Percentiles rank a stretch among this genome's conserved stretches.
Conservation (phyloP, 1,139 yeast genomes). For the Suhomyces guaymorum region DNA sequence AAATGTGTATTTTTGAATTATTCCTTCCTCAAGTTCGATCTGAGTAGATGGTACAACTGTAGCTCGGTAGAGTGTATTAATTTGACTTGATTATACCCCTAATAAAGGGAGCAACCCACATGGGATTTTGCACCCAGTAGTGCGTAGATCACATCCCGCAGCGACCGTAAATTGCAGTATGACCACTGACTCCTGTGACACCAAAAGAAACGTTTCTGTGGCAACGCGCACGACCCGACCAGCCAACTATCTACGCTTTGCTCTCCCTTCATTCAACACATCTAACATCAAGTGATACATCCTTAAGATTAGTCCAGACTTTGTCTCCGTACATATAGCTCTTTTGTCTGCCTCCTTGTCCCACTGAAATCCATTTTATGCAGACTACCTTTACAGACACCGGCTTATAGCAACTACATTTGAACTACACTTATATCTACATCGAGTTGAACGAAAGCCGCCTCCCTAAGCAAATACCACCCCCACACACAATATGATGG, state of each 20-base stretch:
- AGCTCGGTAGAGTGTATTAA: too few relatives aligned
- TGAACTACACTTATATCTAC: background rate
- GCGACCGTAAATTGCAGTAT: constrained; percentile 1
- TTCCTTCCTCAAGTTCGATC: too few relatives aligned
- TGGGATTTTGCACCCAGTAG: constrained; percentile 9
- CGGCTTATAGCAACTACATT: background rate
- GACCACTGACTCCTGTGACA: background rate
- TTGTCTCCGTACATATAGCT: too few relatives aligned
- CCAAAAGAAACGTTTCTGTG: constrained; percentile 7
- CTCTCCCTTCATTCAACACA: background rate
- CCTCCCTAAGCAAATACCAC: too few relatives aligned
- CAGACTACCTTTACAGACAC: background rate
- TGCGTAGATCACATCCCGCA: constrained; percentile 2
- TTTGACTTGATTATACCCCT: too few relatives aligned
- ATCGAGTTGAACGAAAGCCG: constrained; percentile 10
- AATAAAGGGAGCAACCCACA: background rate
- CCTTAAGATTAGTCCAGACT: too few relatives aligned
- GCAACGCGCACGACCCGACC: constrained; percentile 5
- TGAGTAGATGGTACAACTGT: background rate
- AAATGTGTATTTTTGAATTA: too few relatives aligned
- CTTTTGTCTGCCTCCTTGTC: too few relatives aligned
- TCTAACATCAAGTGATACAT: background rate
- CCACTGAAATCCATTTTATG: too few relatives aligned
- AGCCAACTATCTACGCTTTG: constrained; percentile 1
- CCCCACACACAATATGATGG: constrained; percentile 34